Base-by-base conservation (phyloP, 768 basidiomycete genomes). In the Agaricus blazei region DNA sequence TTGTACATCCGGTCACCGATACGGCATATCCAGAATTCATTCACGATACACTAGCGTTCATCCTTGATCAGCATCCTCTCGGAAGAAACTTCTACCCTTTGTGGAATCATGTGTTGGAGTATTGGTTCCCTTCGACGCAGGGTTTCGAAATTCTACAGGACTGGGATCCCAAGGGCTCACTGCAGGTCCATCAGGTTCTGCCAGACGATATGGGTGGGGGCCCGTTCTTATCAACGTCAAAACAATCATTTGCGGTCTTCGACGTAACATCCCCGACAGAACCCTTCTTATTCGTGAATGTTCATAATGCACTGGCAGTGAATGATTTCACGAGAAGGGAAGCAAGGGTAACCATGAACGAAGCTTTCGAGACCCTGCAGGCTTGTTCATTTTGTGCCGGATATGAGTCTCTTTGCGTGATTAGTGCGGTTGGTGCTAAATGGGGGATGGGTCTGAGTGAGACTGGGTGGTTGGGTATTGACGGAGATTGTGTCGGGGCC, bases 401-500 rank as follows among this genome's bases (percentile, higher is more conserved):
- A 9, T 52, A 24, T 28, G 44, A 45, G 42, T 4, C 51, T 11
- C 51, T 52, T 12, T 44, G 42, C n/a, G 43, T 44, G 19, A 29
- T 52, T 29, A 52, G 51, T 31, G 29, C 51, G 12, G 23, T 52
- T 8, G 51, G 34, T 29, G 51, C 51, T 4, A 44, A 28, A 42
- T 52, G 51, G 51, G 51, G 51, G 15, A 45, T 52, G 51, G 42
- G 44, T 44, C 15, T 52, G 23, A 29, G 51, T 3, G 51, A 52
- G 28, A 41, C 42, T 26, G 31, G 23, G 23, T 52, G 51, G 51
- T 44, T 45, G 12, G 52, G 49, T 12, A 46, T 43, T 47, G 56
- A 24, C 11, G 37, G 48, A 24, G 48, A 62, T 29, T 59, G 56
- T 56, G 57, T 59, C 37, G 62, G 62, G 19, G 60, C 57, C 37